These are phyloP conservation scores for Talaromyces sp. DNA, from an alignment of 2,329 filamentous ascomycete species.

Conservation along the genomic window DNA sequence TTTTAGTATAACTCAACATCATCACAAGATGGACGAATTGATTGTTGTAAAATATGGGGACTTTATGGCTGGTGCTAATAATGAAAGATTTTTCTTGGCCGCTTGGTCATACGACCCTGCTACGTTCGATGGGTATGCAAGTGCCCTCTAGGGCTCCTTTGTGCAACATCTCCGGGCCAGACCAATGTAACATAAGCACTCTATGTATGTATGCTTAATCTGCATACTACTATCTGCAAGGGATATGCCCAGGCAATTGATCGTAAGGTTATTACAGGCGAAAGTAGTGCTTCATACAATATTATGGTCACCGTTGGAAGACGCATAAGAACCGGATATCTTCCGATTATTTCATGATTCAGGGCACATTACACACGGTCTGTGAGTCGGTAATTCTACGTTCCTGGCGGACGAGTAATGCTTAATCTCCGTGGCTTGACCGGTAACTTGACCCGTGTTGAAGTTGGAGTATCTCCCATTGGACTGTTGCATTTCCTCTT, in stretches of 20 bases:
- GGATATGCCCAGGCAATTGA: background rate
- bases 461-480: background rate
- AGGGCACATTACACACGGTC: background rate
- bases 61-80: background rate
- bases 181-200: background rate
- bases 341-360: background rate
- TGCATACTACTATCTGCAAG: slow-evolving; percentile 2
- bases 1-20: background rate
- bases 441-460: background rate
- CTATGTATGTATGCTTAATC: slow-evolving; percentile 1
- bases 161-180: background rate
- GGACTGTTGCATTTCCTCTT: background rate
- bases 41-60: background rate
- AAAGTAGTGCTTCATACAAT: background rate
- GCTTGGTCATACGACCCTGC: background rate
- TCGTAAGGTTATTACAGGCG: background rate
- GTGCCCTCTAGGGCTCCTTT: too few relatives aligned
- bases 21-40: background rate
- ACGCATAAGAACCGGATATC: background rate
- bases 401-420: background rate
- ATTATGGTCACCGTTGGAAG: background rate
- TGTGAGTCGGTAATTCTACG: background rate
- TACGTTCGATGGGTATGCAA: background rate
- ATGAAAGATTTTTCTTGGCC: background rate
- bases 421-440: background rate